Evolutionary conservation across 495 filamentous ascomycete genomes (phyloP).

Genomic region (Friedmanniomyces simplex): DNA sequence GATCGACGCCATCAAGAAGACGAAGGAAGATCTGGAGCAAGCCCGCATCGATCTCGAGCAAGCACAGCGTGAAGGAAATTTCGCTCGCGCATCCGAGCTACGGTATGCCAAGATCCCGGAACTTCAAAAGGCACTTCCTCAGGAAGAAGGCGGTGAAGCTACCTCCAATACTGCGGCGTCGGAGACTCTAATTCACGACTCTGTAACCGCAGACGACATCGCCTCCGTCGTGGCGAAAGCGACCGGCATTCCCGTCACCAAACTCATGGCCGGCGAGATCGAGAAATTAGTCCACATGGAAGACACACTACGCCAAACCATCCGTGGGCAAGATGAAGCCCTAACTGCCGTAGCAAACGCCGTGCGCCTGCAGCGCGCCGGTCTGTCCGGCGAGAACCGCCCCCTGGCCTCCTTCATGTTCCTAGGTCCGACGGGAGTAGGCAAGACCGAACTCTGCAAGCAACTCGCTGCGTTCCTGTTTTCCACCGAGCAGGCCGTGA

Average conservation of each 20-base stretch:
- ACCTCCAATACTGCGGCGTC: slow-evolving; percentile 22
- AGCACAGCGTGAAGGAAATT: slow-evolving; percentile 82
- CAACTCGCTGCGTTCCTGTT: slow-evolving; percentile 89
- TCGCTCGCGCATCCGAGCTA: slow-evolving; percentile 75
- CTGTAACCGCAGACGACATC: slow-evolving; percentile 89
- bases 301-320: slow-evolving; percentile 70
- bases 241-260: slow-evolving; percentile 85
- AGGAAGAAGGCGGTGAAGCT: slow-evolving; percentile 45
- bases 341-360: slow-evolving; percentile 84
- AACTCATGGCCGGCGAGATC: slow-evolving; percentile 82
- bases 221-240: slow-evolving; percentile 79
- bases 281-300: slow-evolving; percentile 94
- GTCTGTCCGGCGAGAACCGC: slow-evolving; percentile 80
- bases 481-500: slow-evolving; percentile 78
- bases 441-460: slow-evolving; percentile 96
- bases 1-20: slow-evolving; percentile 73
- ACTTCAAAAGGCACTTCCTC: slow-evolving; percentile 67
- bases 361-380: slow-evolving; percentile 87
- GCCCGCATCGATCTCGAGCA: slow-evolving; percentile 76
- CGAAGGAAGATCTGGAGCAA: slow-evolving; percentile 73
- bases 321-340: slow-evolving; percentile 90
- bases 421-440: slow-evolving; percentile 92
- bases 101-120: slow-evolving; percentile 75
- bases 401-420: slow-evolving; percentile 96
- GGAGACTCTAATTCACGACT: slow-evolving; percentile 72